Conservation (phyloP, 225 moss, liverwort and hornwort genomes). For the Rhytidiadelphus loreus region DNA sequence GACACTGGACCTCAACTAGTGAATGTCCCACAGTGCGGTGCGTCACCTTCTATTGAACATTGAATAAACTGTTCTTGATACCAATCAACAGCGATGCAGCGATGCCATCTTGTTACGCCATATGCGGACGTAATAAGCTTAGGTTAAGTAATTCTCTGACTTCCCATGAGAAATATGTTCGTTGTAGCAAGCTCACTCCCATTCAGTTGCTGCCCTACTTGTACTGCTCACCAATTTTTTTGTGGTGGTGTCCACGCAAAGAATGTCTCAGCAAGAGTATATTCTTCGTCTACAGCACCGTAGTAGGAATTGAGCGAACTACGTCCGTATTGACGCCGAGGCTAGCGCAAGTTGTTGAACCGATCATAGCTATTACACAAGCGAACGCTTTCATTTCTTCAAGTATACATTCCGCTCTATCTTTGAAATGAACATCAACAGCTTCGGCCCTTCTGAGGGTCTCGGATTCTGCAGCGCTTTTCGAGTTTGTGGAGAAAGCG, state of each 20-base stretch:
- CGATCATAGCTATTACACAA: accelerated
- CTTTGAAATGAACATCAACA: accelerated
- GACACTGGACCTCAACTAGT: not conserved
- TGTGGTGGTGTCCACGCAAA: not conserved
- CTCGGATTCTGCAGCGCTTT: accelerated
- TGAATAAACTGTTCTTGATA: not conserved
- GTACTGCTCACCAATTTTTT: not conserved
- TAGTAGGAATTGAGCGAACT: not conserved
- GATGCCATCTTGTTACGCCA: not conserved
- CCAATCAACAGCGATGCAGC: not conserved
- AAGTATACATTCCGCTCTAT: not conserved
- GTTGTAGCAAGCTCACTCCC: not conserved
- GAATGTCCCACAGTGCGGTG: not conserved
- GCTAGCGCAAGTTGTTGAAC: no score
- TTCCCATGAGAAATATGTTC: not conserved
- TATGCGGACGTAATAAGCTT: not conserved
- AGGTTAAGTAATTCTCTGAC: not conserved
- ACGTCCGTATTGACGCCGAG: no score
- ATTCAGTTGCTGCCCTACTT: not conserved
- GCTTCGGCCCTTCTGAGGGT: accelerated
- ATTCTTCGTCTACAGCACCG: not conserved
- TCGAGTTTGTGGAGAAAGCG: accelerated
- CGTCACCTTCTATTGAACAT: not conserved
- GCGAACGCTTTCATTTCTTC: accelerated
- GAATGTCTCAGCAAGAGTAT: not conserved